These are phyloP conservation scores for Cardiospermum halicacabum DNA, from an alignment of 345 rosid species.

Conservation along the genomic window DNA sequence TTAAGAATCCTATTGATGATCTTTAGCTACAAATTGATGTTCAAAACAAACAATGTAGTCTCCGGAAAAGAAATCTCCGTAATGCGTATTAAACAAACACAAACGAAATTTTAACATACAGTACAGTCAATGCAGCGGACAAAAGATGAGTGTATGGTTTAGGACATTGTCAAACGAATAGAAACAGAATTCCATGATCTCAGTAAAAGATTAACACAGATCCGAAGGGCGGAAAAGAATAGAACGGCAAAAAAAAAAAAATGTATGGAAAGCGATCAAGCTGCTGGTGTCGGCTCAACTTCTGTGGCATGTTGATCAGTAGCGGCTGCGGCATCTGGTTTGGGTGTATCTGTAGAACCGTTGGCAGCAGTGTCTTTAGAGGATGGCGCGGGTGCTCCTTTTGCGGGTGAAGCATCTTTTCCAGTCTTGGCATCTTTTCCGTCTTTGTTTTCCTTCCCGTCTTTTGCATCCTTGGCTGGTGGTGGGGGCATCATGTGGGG, in stretches of 20 bases:
- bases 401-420: constrained; percentile 26
- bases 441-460: constrained; percentile 26
- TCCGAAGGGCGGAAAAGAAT: constrained; percentile 6
- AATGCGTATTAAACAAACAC: background rate
- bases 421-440: constrained; percentile 27
- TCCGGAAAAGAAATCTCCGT: background rate
- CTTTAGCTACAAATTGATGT: background rate
- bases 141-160: too few species aligned
- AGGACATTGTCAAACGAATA: background rate
- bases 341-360: constrained; percentile 20
- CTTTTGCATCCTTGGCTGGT: constrained; percentile 34
- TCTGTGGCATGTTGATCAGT: constrained; percentile 25
- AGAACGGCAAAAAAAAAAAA: constrained; percentile 1
- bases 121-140: background rate
- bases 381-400: constrained; percentile 18
- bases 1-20: background rate
- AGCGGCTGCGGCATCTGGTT: constrained; percentile 24
- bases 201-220: constrained; percentile 8
- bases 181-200: constrained; percentile 8
- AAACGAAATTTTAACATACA: constrained; percentile 5
- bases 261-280: constrained; percentile 18
- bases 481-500: constrained; percentile 78
- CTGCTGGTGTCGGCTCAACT: constrained; percentile 30
- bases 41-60: background rate
- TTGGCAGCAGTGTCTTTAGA: constrained; percentile 25